Percentiles rank a stretch among this genome's conserved stretches.
Evolutionary conservation across 2,329 filamentous ascomycete genomes (phyloP).

Genomic region (Fusarium tjaetaba): DNA sequence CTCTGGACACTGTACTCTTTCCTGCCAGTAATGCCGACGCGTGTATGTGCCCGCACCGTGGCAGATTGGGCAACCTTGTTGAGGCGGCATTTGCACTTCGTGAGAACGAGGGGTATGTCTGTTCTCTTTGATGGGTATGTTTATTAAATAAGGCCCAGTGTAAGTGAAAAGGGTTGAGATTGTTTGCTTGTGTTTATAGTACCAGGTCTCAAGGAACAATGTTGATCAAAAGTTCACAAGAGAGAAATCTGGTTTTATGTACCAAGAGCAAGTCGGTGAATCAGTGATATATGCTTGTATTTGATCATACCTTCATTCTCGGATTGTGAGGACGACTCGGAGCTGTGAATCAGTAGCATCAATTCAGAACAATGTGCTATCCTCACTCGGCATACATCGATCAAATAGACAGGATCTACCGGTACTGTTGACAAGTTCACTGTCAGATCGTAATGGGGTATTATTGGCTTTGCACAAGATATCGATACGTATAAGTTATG

Average conservation of each 20-base stretch:
- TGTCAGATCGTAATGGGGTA: not conserved
- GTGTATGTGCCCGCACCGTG: not conserved
- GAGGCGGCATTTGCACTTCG: not conserved
- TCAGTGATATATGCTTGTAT: not conserved
- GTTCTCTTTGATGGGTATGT: not conserved
- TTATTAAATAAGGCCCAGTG: too few species aligned
- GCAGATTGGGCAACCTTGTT: not conserved
- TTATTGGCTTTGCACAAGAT: not conserved
- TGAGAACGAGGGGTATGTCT: not conserved
- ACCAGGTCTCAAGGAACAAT: not conserved
- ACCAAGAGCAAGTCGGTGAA: not conserved
- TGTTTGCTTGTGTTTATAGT: too few species aligned
- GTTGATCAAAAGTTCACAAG: not conserved
- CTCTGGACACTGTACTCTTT: not conserved
- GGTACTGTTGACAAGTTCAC: not conserved
- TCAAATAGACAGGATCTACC: not conserved
- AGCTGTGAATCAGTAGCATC: not conserved
- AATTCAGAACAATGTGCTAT: not conserved
- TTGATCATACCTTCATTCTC: not conserved
- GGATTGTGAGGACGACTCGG: not conserved
- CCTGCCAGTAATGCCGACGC: not conserved
- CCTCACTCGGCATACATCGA: not conserved
- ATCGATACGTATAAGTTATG: fast-evolving
- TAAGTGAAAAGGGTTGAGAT: too few species aligned
- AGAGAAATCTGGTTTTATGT: not conserved